A percentile compares a stretch with the other conserved stretches of the same genome.
These are phyloP conservation scores for Chaetomiaceae sp. DNA, from an alignment of 2,329 filamentous ascomycete species.

Conservation along the genomic window DNA sequence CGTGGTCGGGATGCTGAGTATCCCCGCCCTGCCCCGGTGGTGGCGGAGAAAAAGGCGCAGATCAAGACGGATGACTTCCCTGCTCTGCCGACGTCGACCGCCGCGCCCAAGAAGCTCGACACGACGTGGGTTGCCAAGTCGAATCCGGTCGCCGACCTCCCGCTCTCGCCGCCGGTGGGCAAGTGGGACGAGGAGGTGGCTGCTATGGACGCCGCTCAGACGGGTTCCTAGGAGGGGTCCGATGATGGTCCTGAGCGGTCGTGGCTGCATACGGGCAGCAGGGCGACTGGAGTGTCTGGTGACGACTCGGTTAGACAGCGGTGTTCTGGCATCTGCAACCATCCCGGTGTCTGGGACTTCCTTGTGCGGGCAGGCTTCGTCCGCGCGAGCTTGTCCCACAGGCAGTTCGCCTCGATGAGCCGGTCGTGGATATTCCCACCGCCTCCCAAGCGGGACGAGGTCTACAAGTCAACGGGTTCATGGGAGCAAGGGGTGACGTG, in stretches of 20 bases:
- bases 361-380: no score
- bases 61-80: slow-evolving; percentile 36
- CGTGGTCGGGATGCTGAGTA: slow-evolving; percentile 3
- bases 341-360: no score
- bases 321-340: no score
- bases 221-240: slow-evolving; percentile 1
- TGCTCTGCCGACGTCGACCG: slow-evolving; percentile 29
- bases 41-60: slow-evolving; percentile 18
- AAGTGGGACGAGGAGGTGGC: slow-evolving; percentile 57
- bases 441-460: no score
- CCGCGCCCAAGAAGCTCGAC: slow-evolving; percentile 25
- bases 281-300: background rate
- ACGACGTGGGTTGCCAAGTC: slow-evolving; percentile 21
- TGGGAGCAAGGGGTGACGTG: no score
- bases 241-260: background rate
- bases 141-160: slow-evolving; percentile 16
- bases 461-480: no score
- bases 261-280: background rate
- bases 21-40: slow-evolving; percentile 11
- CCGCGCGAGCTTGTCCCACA: no score
- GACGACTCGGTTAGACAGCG: no score
- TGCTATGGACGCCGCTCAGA: slow-evolving; percentile 9
- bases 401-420: no score
- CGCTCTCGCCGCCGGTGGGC: slow-evolving; percentile 35
- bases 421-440: no score